Percentiles rank a stretch among this genome's conserved stretches.
phyloP scores from a whole-genome alignment of 805 yeast genomes.

The Priceomyces fermenticarens region DNA sequence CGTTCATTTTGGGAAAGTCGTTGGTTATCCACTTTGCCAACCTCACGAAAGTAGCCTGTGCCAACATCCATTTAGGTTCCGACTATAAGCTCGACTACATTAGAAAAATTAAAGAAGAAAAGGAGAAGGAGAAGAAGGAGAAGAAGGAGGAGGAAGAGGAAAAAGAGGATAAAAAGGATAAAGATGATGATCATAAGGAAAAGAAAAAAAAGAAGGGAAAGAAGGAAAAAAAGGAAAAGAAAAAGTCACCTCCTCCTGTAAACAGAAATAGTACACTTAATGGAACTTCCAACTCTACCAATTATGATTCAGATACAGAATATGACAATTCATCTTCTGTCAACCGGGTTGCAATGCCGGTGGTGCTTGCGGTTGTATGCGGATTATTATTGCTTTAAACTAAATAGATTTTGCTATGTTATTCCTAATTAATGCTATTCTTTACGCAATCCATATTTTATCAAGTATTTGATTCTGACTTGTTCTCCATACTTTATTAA shows the following conservation, averaged over 20 bases:
- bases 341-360: conserved; percentile 3
- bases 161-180: conserved; percentile 2
- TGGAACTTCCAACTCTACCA: conserved; percentile 2
- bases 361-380: conserved; percentile 1
- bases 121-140: conserved; percentile 7
- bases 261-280: background rate
- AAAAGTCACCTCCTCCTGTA: background rate
- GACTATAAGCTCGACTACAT: conserved; percentile 4
- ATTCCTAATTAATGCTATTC: no score
- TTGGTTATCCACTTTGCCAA: conserved; percentile 56
- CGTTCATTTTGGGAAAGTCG: conserved; percentile 60
- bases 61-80: conserved; percentile 44
- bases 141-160: conserved; percentile 7
- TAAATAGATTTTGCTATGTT: conserved; percentile 1
- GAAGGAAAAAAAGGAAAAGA: conserved; percentile 6
- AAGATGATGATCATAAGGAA: conserved; percentile 5
- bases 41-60: conserved; percentile 59
- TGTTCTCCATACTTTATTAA: conserved; percentile 35
- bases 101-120: conserved; percentile 8
- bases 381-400: no score
- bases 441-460: conserved; percentile 4
- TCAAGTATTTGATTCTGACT: conserved; percentile 19
- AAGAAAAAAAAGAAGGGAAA: conserved; percentile 8
- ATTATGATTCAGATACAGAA: conserved; percentile 3
- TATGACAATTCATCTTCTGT: conserved; percentile 2